Evolutionary conservation across 805 yeast genomes (phyloP).

Genomic region (Hanseniaspora meyeri): DNA sequence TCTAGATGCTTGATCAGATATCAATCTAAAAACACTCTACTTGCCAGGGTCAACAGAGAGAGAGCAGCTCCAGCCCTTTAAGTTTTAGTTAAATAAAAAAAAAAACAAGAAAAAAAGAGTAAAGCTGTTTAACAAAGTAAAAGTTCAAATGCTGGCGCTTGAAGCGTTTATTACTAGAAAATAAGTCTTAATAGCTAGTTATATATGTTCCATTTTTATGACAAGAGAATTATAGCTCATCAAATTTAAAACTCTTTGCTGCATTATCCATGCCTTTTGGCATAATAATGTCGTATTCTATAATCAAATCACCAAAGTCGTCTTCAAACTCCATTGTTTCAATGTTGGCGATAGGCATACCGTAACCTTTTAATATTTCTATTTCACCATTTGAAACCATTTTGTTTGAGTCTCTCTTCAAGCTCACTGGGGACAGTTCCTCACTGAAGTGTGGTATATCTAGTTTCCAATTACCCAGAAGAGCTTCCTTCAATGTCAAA

Average conservation of each 20-base stretch:
- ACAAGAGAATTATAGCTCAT: slow-evolving; percentile 12
- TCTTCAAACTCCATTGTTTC: slow-evolving; percentile 25
- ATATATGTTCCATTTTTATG: slow-evolving; percentile 2
- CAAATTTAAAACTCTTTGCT: background rate
- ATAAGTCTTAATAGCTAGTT: background rate
- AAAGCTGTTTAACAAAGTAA: too few species aligned
- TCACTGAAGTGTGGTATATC: slow-evolving; percentile 54
- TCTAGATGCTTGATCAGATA: slow-evolving; percentile 12
- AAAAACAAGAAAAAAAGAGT: background rate
- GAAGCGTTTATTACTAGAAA: background rate
- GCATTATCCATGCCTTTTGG: slow-evolving; percentile 25
- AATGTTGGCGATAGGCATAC: slow-evolving; percentile 54
- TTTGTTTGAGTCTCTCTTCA: slow-evolving; percentile 42
- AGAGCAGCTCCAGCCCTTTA: background rate
- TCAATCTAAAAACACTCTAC: slow-evolving; percentile 8
- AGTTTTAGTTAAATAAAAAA: background rate
- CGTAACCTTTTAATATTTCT: slow-evolving; percentile 59
- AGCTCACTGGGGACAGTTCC: slow-evolving; percentile 33
- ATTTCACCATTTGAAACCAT: slow-evolving; percentile 54
- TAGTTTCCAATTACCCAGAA: slow-evolving; percentile 71
- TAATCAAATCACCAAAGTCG: slow-evolving; percentile 42
- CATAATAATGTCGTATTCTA: slow-evolving; percentile 37
- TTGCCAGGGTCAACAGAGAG: slow-evolving; percentile 1
- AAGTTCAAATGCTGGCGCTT: slow-evolving; percentile 8
- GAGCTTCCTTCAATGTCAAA: slow-evolving; percentile 57